Percentiles rank a stretch among this genome's conserved stretches.
Evolutionary conservation across 148 eudicot genomes (phyloP).

Genomic region (Bassia scoparia): DNA sequence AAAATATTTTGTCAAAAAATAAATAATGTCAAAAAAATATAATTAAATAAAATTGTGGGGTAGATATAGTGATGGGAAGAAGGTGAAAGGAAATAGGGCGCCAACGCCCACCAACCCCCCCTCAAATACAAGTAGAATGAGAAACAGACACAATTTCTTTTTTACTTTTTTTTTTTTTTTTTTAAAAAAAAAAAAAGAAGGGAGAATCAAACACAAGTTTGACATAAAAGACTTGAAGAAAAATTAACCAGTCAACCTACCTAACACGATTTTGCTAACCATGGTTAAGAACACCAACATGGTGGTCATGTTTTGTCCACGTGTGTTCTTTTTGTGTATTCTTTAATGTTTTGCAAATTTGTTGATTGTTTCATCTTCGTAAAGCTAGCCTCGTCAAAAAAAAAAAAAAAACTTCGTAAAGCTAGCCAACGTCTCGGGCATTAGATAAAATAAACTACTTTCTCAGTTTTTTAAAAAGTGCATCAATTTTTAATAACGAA

Average conservation of each 20-base stretch:
- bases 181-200: too few relatives aligned
- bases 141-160: neutral
- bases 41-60: conserved; percentile 9
- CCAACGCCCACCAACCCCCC: conserved; percentile 42
- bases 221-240: too few relatives aligned
- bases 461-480: too few relatives aligned
- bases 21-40: too few relatives aligned
- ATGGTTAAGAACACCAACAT: conserved; percentile 5
- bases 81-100: conserved; percentile 17
- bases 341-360: neutral
- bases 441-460: too few relatives aligned
- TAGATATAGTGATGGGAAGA: conserved; percentile 6
- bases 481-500: too few relatives aligned
- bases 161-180: too few relatives aligned
- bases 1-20: too few relatives aligned
- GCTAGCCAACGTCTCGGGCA: too few relatives aligned
- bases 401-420: too few relatives aligned
- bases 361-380: neutral
- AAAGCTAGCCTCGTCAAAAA: too few relatives aligned
- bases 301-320: conserved; percentile 20
- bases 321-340: conserved; percentile 2
- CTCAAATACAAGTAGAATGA: neutral
- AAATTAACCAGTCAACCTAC: conserved; percentile 22
- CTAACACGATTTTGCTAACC: conserved; percentile 23
- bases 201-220: too few relatives aligned